Base-by-base conservation (phyloP, 345 rosid genomes). In the Boechera retrofracta region DNA sequence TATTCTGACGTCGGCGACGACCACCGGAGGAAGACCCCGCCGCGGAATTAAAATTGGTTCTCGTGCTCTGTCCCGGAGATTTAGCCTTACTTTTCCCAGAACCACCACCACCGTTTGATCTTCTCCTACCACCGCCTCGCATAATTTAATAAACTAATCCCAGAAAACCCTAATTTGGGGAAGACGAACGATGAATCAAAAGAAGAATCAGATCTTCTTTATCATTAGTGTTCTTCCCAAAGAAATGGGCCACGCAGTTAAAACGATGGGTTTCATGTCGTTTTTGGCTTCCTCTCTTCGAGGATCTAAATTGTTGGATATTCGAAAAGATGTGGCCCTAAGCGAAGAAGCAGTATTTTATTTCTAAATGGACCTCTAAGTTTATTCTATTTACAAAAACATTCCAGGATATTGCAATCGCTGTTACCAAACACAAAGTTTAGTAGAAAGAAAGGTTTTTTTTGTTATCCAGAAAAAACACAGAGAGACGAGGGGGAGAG, bases 51-150 rank as follows among this genome's bases (percentile, higher is more conserved):
- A 74, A 12, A 13, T 74, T 67, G 1, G 66, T 7, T 52, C 83
- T 77, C 64, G 70, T 51, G 65, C 82, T 66, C 71, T 78, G 78
- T 26, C 70, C 81, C 7, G 77, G 75, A 65, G 63, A 78, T 72
- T 16, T 78, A 11, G 69, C 35, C 18, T 64, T 83, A 36, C 38
- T 62, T 38, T 31, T 82, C 36, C 73, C 83, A 39, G 76, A 77
- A 65, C 55, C 81, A 41, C 68, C 84, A 49, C 47, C 61, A 77
- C 41, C 79, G 44, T 44, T 77, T 3, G 94, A 49, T 75, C 79
- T 84, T 71, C 89, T 80, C 82, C 39, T 87, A 18, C 86, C 84
- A 24, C 85, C 83, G 35, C 90, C 85, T n/a, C 83, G 83, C 95
- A 90, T 90, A 63, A 66, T 61, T 49, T 29, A 36, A 45, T 61